Evolutionary conservation across 139 green algal genomes (phyloP), one percentile per base, ranked within the genome.

Genomic region (Chlorella sorokiniana): DNA sequence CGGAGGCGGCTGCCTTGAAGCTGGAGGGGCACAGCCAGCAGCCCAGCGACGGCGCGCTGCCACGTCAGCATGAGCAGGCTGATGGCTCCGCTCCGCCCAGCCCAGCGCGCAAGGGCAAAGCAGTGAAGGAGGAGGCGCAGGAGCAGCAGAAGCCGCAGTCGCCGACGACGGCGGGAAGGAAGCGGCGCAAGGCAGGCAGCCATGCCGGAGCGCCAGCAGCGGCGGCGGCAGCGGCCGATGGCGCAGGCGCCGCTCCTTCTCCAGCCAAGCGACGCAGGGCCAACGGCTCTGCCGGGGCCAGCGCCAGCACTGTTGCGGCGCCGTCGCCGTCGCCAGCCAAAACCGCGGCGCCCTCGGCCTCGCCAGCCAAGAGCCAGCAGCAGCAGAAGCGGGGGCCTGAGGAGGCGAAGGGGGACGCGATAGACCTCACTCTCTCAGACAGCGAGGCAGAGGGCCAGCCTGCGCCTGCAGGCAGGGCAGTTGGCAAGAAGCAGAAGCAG

Each of bases 21-120:
- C 5, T 22, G 37, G 16, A 48, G 14, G 38, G 31, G 38, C 38
- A 42, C 44, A 59, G 40, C 44, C 70, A 78, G 70, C 70, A 78
- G 48, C 45, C 45, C 70, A 78, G 25, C n/a, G 41, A 20, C 16
- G 70, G 70, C 31, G 68, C 68, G 7, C 68, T 75, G 68, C 68
- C 68, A 37, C 40, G 35, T 40, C 18, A 59, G 45, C 45, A 64
- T 14, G 45, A 42, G 45, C 69, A 63, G 69, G 41, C 29, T 29
- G 69, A 54, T 5, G 23, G 10, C 3, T 3, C 40, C 23, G 14
- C 38, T 31, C n/a, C n/a, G 67, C 67, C 40, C 33, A 54, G 14
- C 38, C 33, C 41, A 56, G 29, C 27, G 42, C 18, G 27, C 29
- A 8, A 37, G 25, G 33, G 33, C 29, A 54, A 61, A 41, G 27